These are phyloP conservation scores for Candida mesenterica DNA, from an alignment of 1,139 yeast genomes.

Conservation along the genomic window DNA sequence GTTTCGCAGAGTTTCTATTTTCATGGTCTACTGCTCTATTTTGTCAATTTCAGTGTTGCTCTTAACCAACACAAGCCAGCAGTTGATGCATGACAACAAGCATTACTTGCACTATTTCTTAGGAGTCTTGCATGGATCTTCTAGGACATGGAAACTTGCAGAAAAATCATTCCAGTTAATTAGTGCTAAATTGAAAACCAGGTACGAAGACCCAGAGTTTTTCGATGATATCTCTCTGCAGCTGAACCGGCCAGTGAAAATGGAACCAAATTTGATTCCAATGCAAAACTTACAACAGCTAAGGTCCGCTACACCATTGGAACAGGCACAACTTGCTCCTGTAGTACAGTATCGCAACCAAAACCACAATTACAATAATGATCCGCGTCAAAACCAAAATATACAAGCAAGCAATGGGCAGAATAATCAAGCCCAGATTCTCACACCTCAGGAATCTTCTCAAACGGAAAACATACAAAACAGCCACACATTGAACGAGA, in stretches of 20 bases:
- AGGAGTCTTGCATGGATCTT: slow-evolving; percentile 36
- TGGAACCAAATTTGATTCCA: too few relatives aligned
- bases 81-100: slow-evolving; percentile 25
- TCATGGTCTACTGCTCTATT: slow-evolving; percentile 49
- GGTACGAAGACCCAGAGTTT: slow-evolving; percentile 15
- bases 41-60: slow-evolving; percentile 46
- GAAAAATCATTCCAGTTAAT: slow-evolving; percentile 46
- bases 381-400: neutral
- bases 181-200: slow-evolving; percentile 29
- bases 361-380: neutral
- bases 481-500: too few relatives aligned
- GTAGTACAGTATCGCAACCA: neutral
- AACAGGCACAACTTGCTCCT: neutral
- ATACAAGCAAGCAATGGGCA: too few relatives aligned
- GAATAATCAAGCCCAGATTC: too few relatives aligned
- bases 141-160: slow-evolving; percentile 50
- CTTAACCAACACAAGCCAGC: slow-evolving; percentile 33
- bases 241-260: too few relatives aligned
- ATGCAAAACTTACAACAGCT: neutral
- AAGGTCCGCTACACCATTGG: neutral
- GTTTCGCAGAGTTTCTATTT: slow-evolving; percentile 40
- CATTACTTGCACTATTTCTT: slow-evolving; percentile 38
- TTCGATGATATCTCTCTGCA: slow-evolving; percentile 3
- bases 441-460: too few relatives aligned
- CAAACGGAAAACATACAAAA: too few relatives aligned